phyloP scores from a whole-genome alignment of 176 grass and related monocot species.

The Avena eriantha region DNA sequence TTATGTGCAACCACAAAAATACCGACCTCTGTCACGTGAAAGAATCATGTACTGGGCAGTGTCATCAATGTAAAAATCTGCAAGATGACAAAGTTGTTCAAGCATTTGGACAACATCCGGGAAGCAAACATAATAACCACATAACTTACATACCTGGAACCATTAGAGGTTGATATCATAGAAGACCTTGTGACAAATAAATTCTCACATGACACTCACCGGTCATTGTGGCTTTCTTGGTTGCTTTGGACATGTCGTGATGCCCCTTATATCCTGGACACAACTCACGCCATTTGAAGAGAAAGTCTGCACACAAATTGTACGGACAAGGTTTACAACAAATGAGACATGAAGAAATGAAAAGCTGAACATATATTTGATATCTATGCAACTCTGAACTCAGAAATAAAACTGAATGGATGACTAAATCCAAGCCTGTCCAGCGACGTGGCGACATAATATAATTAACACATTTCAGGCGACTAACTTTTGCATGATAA shows the following conservation, averaged over 20 bases:
- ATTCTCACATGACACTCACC: background rate
- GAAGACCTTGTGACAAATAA: background rate
- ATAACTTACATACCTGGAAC: background rate
- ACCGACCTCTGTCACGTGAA: too few species aligned
- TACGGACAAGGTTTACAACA: background rate
- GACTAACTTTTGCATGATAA: too few species aligned
- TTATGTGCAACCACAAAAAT: too few species aligned
- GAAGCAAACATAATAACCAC: too few species aligned
- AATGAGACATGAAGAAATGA: background rate
- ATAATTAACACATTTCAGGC: too few species aligned
- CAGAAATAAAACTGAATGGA: background rate
- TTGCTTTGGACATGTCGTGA: background rate
- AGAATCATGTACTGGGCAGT: too few species aligned
- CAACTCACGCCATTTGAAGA: background rate
- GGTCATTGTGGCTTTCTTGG: background rate
- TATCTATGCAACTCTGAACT: background rate
- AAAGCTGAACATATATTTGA: background rate
- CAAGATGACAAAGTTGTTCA: too few species aligned
- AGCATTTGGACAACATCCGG: too few species aligned
- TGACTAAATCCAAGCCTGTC: too few species aligned
- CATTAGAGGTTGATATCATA: background rate
- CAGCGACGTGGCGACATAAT: too few species aligned
- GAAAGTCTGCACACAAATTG: background rate
- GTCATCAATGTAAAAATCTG: too few species aligned
- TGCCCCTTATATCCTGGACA: background rate